phyloP scores from a whole-genome alignment of 2,329 filamentous ascomycete species.

The Pseudonectria buxi region DNA sequence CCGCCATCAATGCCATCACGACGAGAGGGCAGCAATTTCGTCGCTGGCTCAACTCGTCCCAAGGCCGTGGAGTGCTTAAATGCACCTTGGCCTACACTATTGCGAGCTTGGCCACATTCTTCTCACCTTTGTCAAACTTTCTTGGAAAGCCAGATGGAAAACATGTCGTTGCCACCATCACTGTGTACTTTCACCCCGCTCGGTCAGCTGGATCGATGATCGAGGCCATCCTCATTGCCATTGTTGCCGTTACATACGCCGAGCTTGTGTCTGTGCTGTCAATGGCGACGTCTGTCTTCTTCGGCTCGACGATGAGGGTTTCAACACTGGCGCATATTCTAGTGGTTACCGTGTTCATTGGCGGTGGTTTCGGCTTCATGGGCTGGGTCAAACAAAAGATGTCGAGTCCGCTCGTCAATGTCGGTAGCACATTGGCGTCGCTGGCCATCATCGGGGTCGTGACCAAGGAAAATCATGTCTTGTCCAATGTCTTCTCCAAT shows the following conservation, averaged over 20 bases:
- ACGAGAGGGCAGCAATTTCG: constrained; percentile 47
- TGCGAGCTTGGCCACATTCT: constrained; percentile 80
- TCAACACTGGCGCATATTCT: constrained; percentile 68
- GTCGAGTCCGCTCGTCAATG: constrained; percentile 72
- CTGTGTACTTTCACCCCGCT: constrained; percentile 90
- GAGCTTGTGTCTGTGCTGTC: constrained; percentile 67
- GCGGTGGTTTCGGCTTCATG: constrained; percentile 77
- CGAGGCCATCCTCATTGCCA: constrained; percentile 71
- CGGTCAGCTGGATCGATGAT: constrained; percentile 84
- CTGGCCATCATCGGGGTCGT: constrained; percentile 84
- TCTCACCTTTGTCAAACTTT: constrained; percentile 61
- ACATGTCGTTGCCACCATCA: constrained; percentile 87
- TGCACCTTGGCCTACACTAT: constrained; percentile 86
- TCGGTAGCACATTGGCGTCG: constrained; percentile 77
- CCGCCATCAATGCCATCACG: constrained; percentile 19
- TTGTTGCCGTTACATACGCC: constrained; percentile 68
- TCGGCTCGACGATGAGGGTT: constrained; percentile 59
- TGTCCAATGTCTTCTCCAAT: constrained; percentile 75
- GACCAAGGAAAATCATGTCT: constrained; percentile 83
- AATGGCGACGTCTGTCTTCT: constrained; percentile 78
- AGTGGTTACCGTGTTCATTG: constrained; percentile 76
- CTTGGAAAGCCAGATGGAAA: constrained; percentile 84
- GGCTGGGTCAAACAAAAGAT: constrained; percentile 80
- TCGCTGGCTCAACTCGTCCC: constrained; percentile 53
- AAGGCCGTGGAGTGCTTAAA: constrained; percentile 75